Conservation (phyloP, 176 grass and related monocot species). For the Phyllostachys edulis region DNA sequence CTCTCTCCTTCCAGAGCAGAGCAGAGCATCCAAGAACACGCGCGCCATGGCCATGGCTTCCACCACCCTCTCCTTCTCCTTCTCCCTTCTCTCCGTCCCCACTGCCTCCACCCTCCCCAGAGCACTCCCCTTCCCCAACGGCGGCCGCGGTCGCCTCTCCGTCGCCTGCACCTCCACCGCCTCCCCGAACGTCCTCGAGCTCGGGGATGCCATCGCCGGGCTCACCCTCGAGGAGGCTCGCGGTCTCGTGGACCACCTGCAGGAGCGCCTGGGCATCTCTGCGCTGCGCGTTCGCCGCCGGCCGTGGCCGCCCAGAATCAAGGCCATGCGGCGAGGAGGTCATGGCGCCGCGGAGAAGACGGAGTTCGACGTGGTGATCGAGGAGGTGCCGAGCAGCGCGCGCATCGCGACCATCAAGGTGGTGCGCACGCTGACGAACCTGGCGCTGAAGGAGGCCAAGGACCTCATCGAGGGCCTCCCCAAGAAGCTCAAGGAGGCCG, state of each 20-base stretch:
- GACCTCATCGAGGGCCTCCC: slow-evolving; percentile 66
- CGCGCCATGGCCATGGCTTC: slow-evolving; percentile 28
- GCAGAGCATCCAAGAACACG: neutral
- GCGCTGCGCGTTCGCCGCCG: slow-evolving; percentile 46
- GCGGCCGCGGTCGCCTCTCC: neutral
- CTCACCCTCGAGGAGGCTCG: slow-evolving; percentile 70
- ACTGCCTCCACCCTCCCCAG: neutral
- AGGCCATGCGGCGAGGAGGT: slow-evolving; percentile 1
- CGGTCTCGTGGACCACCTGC: slow-evolving; percentile 54
- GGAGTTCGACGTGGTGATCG: slow-evolving; percentile 60
- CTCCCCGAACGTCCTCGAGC: slow-evolving; percentile 51
- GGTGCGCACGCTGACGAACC: slow-evolving; percentile 41
- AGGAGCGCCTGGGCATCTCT: slow-evolving; percentile 49
- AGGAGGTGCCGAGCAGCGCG: slow-evolving; percentile 57
- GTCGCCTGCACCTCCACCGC: slow-evolving; percentile 6
- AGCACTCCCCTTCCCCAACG: neutral
- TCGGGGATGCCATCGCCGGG: slow-evolving; percentile 42
- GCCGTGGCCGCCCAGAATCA: slow-evolving; percentile 42
- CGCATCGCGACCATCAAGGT: slow-evolving; percentile 64
- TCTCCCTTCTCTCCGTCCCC: neutral
- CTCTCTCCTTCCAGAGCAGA: neutral
- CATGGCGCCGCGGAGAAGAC: slow-evolving; percentile 35
- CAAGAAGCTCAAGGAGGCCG: slow-evolving; percentile 68
- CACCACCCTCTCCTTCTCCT: slow-evolving; percentile 27
- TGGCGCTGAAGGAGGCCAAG: slow-evolving; percentile 69